Conservation (phyloP, 2,329 filamentous ascomycete genomes). For the Rhinocladiella similis region DNA sequence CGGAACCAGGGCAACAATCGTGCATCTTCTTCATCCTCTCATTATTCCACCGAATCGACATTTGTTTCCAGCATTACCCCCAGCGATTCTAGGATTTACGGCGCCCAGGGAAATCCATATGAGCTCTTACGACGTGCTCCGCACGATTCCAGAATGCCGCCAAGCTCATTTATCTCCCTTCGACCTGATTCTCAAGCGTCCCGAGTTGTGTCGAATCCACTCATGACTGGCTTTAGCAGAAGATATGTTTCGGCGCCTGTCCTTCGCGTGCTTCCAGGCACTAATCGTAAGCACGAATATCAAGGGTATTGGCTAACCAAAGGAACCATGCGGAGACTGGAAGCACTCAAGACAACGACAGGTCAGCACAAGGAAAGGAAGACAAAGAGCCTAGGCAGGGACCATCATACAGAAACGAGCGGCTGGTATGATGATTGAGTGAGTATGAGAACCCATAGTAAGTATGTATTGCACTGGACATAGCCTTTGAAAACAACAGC, state of each 20-base stretch:
- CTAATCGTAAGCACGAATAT: constrained; percentile 8
- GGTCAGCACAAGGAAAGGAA: constrained; percentile 6
- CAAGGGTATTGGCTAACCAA: constrained; percentile 15
- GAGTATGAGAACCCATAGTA: too few relatives aligned
- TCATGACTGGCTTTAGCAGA: constrained; percentile 6
- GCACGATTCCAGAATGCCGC: not conserved
- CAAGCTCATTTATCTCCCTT: not conserved
- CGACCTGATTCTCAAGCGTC: not conserved
- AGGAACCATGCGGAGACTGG: constrained; percentile 15
- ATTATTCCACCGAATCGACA: constrained; percentile 6
- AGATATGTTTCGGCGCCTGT: constrained; percentile 12
- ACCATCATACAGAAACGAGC: constrained; percentile 13
- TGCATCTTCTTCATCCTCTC: constrained; percentile 6
- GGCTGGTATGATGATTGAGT: constrained; percentile 18
- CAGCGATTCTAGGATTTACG: not conserved
- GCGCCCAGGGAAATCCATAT: not conserved
- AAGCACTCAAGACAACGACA: constrained; percentile 1
- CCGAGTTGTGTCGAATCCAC: not conserved
- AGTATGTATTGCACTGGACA: not conserved
- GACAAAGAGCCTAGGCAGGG: not conserved
- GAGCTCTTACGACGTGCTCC: not conserved
- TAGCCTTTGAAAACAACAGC: not conserved
- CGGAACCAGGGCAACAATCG: not conserved
- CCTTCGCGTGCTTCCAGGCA: constrained; percentile 9
- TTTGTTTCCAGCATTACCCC: not conserved